Base-by-base conservation (phyloP, 805 yeast genomes). In the Lachancea sp. region DNA sequence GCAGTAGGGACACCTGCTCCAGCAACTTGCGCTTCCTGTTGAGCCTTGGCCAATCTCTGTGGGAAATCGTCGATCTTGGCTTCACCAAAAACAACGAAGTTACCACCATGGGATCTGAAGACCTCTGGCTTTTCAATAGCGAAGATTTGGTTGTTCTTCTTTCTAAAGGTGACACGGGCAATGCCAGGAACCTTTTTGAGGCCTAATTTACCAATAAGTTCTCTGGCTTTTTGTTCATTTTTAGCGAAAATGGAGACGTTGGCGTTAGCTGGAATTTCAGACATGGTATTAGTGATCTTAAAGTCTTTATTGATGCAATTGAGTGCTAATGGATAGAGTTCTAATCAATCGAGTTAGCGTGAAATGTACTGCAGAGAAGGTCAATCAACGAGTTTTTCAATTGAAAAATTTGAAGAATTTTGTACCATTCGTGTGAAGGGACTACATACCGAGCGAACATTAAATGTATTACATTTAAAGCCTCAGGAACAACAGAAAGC, bases 41-140 rank as follows among this genome's bases (percentile, higher is more conserved):
- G 84, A 52, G 85, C 85, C 61, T 84, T 84, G 66, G 81, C 84
- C 69, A 84, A 75, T 75, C 88, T 81, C 70, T 85, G 80, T 71
- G 81, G 79, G 69, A 88, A 72, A 74, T 90, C 96, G 69, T 90
- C 97, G 56, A 85, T 83, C 77, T 87, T 85, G 64, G 96, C 95
- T 72, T 89, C 97, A 72, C 98, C 98, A 60, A 90, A 89, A 55
- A 90, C 97, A 58, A 90, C 81, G 76, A 84, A 92, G 56, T 95
- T 82, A 65, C 97, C 96, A 48, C 78, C 74, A 63, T 94, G 83
- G 49, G 96, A 81, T 71, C 77, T 86, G 95, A 74, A 90, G 47
- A 92, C 97, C 57, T 88, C 97, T 68, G 98, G 98, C 55, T 70
- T 67, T 67, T 86, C 92, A 71, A 90, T 85, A 63, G 92, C 95